A percentile compares a stretch with the other conserved stretches of the same genome.
These are phyloP conservation scores for Chlorella sp. DNA, from an alignment of 139 green algal species.

Conservation along the genomic window DNA sequence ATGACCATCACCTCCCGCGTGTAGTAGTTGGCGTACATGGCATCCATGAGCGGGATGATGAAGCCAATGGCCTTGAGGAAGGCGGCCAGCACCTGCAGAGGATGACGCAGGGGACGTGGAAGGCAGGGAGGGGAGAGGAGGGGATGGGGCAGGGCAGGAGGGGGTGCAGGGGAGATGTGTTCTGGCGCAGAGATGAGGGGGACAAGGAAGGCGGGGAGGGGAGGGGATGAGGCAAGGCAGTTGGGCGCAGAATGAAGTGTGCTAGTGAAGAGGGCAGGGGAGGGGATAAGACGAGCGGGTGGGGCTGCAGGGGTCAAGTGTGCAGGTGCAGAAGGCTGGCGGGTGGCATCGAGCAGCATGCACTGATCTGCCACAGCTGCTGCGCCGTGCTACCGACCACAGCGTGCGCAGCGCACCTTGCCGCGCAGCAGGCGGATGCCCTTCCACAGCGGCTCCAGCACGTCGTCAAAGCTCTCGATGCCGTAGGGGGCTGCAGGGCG, in stretches of 20 bases:
- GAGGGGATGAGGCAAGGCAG: no score
- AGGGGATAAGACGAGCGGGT: neutral
- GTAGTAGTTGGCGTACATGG: conserved; percentile 98
- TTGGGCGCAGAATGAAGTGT: no score
- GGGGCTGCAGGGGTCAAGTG: neutral
- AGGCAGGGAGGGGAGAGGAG: neutral
- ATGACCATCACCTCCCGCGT: conserved; percentile 98
- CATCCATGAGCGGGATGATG: conserved; percentile 99
- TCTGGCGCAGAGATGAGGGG: neutral
- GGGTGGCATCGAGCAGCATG: neutral
- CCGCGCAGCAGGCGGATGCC: conserved; percentile 93
- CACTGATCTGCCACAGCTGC: neutral
- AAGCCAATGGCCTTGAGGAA: conserved; percentile 96
- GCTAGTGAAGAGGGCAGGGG: neutral
- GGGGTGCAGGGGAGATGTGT: neutral
- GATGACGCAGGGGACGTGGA: neutral
- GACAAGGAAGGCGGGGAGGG: neutral
- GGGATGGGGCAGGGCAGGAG: neutral
- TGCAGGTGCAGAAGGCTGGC: neutral
- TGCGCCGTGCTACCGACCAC: neutral
- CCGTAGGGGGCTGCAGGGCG: conserved; percentile 85
- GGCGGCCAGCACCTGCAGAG: conserved; percentile 76
- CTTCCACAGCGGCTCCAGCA: conserved; percentile 98
- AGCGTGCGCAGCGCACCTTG: conserved; percentile 70
- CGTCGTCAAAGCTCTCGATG: conserved; percentile 98